Evolutionary conservation across 2,329 filamentous ascomycete genomes (phyloP), one percentile per base, ranked within the genome.

Genomic region (Sarocladium brachiariae): DNA sequence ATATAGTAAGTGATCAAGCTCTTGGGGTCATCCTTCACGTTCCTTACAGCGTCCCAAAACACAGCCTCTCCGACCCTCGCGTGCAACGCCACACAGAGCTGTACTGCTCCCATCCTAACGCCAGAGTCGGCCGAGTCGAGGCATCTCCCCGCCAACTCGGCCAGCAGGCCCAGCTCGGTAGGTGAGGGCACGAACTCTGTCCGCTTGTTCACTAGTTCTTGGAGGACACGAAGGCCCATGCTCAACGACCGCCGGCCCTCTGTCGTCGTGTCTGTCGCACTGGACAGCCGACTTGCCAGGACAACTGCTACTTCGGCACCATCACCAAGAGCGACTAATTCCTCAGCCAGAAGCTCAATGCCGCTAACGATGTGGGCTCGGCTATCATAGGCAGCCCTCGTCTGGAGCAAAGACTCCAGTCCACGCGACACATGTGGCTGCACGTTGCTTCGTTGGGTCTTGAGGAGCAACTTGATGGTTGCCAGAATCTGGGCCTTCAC

Each of bases 1-100:
- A 90, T 84, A 65, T 90, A 91, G 63, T 91, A 91, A 9, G 85
- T 90, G 59, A 91, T 83, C 54, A 91, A 65, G 57, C 84, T 89
- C 71, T 89, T 80, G 19, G 86, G 81, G 56, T 88, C 86, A 56
- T 89, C 86, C 60, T 80, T 78, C 27, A 87, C 74, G 9, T 70
- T 76, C 52, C 74, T 78, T 59, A 90, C 72, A 21, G 76, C 75
- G 30, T 76, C 76, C 87, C 87, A 92, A 62, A 91, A 91, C 25
- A 60, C 61, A 9, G 59, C 65, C 50, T 84, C 80, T 11, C 81
- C 81, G 8, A 85, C 73, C 10, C 77, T 67, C 43, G 75, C 72
- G 62, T 90, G 85, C 54, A 90, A 68, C 52, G 83, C 81, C 23
- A 89, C 82, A 58, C 86, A 89, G n/a, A 90, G 74, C 62, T 88